These are phyloP conservation scores for Krasilnikovozyma curviuscula DNA, from an alignment of 768 basidiomycete genomes.

Conservation along the genomic window DNA sequence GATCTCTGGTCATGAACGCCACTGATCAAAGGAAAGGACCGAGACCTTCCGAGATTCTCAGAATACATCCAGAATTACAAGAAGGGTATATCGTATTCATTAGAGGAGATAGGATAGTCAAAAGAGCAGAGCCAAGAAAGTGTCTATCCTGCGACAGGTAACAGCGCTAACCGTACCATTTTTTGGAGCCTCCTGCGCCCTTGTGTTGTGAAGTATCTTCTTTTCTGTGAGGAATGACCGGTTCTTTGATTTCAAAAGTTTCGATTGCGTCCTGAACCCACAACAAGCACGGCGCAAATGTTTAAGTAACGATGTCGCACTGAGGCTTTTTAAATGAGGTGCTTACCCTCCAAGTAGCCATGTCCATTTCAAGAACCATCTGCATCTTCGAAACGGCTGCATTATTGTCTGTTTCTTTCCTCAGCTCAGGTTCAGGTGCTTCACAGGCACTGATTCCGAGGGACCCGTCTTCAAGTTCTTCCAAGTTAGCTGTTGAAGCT, in stretches of 20 bases:
- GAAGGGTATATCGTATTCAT: too few species aligned
- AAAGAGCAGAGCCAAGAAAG: too few species aligned
- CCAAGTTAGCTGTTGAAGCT: conserved; percentile 37
- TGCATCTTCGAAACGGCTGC: too few species aligned
- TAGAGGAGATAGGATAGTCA: too few species aligned
- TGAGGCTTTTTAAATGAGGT: not conserved
- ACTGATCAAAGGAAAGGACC: too few species aligned
- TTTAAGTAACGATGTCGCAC: not conserved
- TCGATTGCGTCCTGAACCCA: conserved; percentile 59
- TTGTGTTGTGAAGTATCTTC: too few species aligned
- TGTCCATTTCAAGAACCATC: conserved; percentile 77
- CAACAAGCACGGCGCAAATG: not conserved
- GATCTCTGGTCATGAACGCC: too few species aligned
- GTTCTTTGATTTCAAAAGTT: conserved; percentile 56
- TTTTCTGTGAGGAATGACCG: conserved; percentile 55
- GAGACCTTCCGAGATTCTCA: too few species aligned
- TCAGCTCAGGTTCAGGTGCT: conserved; percentile 42
- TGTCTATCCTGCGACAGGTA: too few species aligned
- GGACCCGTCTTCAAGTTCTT: conserved; percentile 35
- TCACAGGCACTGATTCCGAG: conserved; percentile 41
- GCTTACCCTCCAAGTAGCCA: conserved; percentile 67
- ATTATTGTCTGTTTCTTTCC: conserved; percentile 39
- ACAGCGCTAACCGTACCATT: too few species aligned
- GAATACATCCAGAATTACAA: too few species aligned
- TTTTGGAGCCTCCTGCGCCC: too few species aligned